Conservation (phyloP, 1,284 basidiomycete genomes). For the Ganoderma boninense region DNA sequence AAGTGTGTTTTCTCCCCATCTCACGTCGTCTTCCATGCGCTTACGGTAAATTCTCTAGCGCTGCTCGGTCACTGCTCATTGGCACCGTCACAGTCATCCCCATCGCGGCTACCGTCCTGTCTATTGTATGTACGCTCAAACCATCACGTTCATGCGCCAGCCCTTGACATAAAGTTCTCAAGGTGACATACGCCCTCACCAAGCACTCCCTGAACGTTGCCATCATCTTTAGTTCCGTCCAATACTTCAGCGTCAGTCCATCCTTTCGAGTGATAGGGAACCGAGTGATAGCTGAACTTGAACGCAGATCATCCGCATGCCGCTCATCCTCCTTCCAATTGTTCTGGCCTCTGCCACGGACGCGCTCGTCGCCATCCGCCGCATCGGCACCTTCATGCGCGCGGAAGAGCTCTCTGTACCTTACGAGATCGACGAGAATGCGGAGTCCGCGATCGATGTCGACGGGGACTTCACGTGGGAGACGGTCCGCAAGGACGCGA, state of each 20-base stretch:
- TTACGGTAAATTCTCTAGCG: constrained; percentile 4
- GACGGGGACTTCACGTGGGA: constrained; percentile 81
- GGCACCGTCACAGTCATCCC: constrained; percentile 70
- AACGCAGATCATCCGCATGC: constrained; percentile 61
- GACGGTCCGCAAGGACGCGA: constrained; percentile 46
- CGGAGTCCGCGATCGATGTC: constrained; percentile 59
- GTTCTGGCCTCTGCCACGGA: constrained; percentile 61
- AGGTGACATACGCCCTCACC: constrained; percentile 76
- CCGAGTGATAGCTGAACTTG: neutral
- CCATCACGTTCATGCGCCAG: no score
- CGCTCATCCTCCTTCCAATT: constrained; percentile 61
- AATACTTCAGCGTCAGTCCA: constrained; percentile 73
- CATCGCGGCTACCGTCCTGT: constrained; percentile 66
- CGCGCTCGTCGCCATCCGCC: constrained; percentile 67
- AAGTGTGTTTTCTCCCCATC: constrained; percentile 33
- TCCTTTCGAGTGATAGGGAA: neutral
- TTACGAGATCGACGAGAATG: constrained; percentile 54
- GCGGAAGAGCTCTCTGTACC: constrained; percentile 71
- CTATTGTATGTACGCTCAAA: constrained; percentile 59
- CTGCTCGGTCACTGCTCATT: constrained; percentile 61
- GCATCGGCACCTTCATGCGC: constrained; percentile 66
- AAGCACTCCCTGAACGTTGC: constrained; percentile 74
- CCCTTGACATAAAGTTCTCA: neutral
- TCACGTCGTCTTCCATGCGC: neutral
- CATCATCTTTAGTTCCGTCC: constrained; percentile 77